A percentile compares a stretch with the other conserved stretches of the same genome.
Conservation (phyloP, 768 basidiomycete species). For the Infundibulicybe gibba region DNA sequence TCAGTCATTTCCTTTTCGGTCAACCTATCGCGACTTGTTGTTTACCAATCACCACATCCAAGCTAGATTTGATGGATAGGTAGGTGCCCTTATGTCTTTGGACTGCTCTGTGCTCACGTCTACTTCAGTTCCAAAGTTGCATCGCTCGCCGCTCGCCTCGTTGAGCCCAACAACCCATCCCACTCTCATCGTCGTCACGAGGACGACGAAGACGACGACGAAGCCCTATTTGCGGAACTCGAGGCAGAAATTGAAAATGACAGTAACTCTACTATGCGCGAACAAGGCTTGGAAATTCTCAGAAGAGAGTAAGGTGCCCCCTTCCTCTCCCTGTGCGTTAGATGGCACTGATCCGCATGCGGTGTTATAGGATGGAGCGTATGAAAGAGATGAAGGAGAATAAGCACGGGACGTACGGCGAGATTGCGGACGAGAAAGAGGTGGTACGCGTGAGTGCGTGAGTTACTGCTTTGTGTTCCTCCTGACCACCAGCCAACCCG, state of each 20-base stretch:
- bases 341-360: constrained; percentile 4
- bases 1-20: no score
- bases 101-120: background rate
- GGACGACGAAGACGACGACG: constrained; percentile 59
- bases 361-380: constrained; percentile 51
- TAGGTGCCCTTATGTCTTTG: no score
- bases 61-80: no score
- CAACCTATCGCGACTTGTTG: no score
- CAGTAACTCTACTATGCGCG: constrained; percentile 63
- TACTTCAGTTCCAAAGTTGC: constrained; percentile 41
- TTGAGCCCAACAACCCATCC: constrained; percentile 45
- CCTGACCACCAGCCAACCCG: constrained; percentile 1
- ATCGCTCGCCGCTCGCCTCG: constrained; percentile 54
- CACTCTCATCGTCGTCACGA: constrained; percentile 21
- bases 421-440: constrained; percentile 87
- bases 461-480: constrained; percentile 35
- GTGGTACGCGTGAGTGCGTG: constrained; percentile 85
- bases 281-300: constrained; percentile 74
- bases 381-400: constrained; percentile 63
- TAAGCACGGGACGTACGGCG: constrained; percentile 77
- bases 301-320: constrained; percentile 68
- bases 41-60: no score
- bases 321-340: constrained; percentile 3
- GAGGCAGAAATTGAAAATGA: constrained; percentile 86
- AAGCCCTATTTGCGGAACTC: constrained; percentile 76